phyloP scores from a whole-genome alignment of 768 basidiomycete genomes.

The Tephrocybe sp. region DNA sequence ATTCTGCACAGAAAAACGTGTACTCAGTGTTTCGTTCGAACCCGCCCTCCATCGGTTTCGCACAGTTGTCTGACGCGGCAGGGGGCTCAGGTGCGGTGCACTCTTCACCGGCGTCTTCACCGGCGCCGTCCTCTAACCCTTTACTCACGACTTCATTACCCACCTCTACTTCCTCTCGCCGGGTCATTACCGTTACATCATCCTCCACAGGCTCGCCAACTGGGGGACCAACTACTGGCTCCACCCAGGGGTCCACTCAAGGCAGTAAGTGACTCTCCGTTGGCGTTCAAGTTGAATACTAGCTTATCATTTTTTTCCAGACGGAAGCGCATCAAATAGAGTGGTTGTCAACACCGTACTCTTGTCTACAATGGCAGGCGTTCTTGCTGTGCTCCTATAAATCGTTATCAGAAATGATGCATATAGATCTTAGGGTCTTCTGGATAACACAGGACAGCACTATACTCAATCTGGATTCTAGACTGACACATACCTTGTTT shows the following conservation, averaged over 20 bases:
- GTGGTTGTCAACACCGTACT: not conserved
- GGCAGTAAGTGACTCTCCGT: conserved; percentile 6
- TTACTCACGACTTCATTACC: conserved; percentile 12
- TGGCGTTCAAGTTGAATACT: not conserved
- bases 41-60: conserved; percentile 53
- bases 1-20: conserved; percentile 46
- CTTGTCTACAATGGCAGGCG: conserved; percentile 2
- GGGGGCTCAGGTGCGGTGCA: conserved; percentile 36
- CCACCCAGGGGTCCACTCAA: not conserved
- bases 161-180: not conserved
- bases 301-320: not conserved
- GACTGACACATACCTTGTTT: no score
- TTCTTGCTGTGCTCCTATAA: conserved; percentile 11
- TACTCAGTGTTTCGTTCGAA: conserved; percentile 47
- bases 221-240: no score
- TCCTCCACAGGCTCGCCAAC: conserved; percentile 13
- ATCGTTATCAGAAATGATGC: not conserved
- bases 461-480: not conserved
- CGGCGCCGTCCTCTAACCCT: conserved; percentile 5
- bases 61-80: conserved; percentile 44
- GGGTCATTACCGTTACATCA: not conserved
- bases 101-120: no score
- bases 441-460: not conserved
- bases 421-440: not conserved
- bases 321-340: not conserved